These are phyloP conservation scores for Calycina herbarum DNA, from an alignment of 2,329 filamentous ascomycete species.

Conservation along the genomic window DNA sequence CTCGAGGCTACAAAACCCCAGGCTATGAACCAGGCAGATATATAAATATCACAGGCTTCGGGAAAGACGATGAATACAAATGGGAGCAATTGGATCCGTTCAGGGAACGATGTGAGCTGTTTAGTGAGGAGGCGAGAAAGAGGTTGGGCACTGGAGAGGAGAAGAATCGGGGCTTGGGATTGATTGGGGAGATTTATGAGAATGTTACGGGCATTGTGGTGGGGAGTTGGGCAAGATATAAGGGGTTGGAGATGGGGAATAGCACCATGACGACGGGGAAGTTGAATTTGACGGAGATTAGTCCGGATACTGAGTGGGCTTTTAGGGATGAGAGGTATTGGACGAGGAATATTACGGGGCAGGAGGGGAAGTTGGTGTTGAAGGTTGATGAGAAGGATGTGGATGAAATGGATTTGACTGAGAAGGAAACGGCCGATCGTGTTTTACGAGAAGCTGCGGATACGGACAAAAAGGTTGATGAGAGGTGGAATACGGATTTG, in stretches of 20 bases:
- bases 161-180: conserved; percentile 11
- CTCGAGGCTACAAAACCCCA: conserved; percentile 37
- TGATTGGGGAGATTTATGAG: conserved; percentile 33
- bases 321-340: conserved; percentile 55
- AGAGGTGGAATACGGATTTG: conserved; percentile 39
- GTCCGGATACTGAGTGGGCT: conserved; percentile 66
- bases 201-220: conserved; percentile 39
- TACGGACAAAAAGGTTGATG: conserved; percentile 9
- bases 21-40: conserved; percentile 41
- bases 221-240: conserved; percentile 35
- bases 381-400: conserved; percentile 56
- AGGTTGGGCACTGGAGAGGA: conserved; percentile 16
- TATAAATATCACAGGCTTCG: conserved; percentile 76
- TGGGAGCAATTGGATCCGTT: conserved; percentile 74
- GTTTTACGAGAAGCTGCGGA: not conserved
- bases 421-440: not conserved
- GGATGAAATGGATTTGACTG: conserved; percentile 14
- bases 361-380: conserved; percentile 67
- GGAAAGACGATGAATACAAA: conserved; percentile 69
- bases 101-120: conserved; percentile 62
- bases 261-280: conserved; percentile 39
- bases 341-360: conserved; percentile 78
- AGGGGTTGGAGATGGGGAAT: conserved; percentile 23
- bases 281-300: conserved; percentile 65
- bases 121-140: conserved; percentile 54